Evolutionary conservation across 31 red algal species (phyloP).

Genomic region (Odonthalia washingtoniensis): DNA sequence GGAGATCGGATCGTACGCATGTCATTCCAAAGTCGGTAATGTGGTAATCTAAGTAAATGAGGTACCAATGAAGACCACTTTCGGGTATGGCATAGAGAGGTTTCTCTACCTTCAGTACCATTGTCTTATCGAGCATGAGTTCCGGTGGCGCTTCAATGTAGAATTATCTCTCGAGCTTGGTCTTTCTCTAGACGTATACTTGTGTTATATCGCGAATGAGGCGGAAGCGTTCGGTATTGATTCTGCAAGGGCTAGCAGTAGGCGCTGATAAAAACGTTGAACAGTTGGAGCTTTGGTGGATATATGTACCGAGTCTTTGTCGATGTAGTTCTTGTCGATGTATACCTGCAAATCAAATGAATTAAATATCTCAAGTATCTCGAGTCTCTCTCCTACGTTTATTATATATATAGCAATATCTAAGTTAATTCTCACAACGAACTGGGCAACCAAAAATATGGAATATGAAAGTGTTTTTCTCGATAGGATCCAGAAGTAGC

Average conservation of each 20-base stretch:
- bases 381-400: too few species aligned
- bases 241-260: conserved; percentile 9
- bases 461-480: too few species aligned
- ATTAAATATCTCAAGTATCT: too few species aligned
- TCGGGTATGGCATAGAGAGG: conserved; percentile 25
- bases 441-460: too few species aligned
- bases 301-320: not conserved
- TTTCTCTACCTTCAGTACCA: conserved; percentile 8
- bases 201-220: conserved; percentile 8
- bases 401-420: too few species aligned
- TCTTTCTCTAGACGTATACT: conserved; percentile 6
- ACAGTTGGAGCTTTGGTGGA: conserved; percentile 8
- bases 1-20: not conserved
- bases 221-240: not conserved
- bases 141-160: conserved; percentile 18
- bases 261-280: not conserved
- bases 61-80: too few species aligned
- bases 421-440: too few species aligned
- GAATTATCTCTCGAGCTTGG: not conserved
- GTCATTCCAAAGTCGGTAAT: not conserved
- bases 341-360: too few species aligned
- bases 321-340: too few species aligned
- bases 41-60: not conserved
- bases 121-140: not conserved
- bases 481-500: too few species aligned